Percentiles rank a stretch among this genome's conserved stretches.
These are phyloP conservation scores for Daldinia concentrica DNA, from an alignment of 495 filamentous ascomycete genomes.

Conservation along the genomic window DNA sequence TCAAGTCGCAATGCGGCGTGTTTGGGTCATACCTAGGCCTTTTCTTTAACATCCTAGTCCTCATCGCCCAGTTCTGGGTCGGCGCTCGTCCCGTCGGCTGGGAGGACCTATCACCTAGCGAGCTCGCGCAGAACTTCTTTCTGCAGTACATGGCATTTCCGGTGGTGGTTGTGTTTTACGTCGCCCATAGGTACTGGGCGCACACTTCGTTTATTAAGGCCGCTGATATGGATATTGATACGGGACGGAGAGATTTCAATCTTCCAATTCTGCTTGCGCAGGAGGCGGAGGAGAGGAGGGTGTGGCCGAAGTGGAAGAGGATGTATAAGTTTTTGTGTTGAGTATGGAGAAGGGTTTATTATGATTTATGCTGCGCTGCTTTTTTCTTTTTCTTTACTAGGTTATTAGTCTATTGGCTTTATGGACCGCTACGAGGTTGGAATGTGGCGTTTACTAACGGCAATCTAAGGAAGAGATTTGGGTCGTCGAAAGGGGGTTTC, in stretches of 20 bases:
- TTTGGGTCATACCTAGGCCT: slow-evolving; percentile 87
- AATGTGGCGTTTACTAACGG: not conserved
- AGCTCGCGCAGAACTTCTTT: slow-evolving; percentile 74
- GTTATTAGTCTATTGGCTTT: not conserved
- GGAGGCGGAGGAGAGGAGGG: slow-evolving; percentile 74
- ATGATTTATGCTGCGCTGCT: not conserved
- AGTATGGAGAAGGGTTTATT: not conserved
- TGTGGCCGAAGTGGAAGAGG: slow-evolving; percentile 90
- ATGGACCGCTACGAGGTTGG: not conserved
- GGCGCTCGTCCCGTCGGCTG: slow-evolving; percentile 81
- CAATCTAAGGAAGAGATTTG: not conserved
- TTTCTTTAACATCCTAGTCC: slow-evolving; percentile 78
- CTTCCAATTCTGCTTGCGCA: slow-evolving; percentile 75
- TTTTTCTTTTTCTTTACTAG: not conserved
- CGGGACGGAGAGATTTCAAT: slow-evolving; percentile 89
- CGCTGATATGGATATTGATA: slow-evolving; percentile 83
- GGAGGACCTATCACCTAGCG: slow-evolving; percentile 49
- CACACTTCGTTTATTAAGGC: slow-evolving; percentile 71
- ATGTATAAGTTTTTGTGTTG: slow-evolving; percentile 66
- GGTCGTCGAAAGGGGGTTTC: not conserved
- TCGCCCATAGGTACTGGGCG: slow-evolving; percentile 82
- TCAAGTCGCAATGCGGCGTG: slow-evolving; percentile 80
- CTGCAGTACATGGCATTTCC: slow-evolving; percentile 82
- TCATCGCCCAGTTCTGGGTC: slow-evolving; percentile 94
- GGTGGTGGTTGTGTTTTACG: slow-evolving; percentile 77